A percentile compares a stretch with the other conserved stretches of the same genome.
These are phyloP conservation scores for Moricandia arvensis DNA, from an alignment of 345 rosid species.

Conservation along the genomic window DNA sequence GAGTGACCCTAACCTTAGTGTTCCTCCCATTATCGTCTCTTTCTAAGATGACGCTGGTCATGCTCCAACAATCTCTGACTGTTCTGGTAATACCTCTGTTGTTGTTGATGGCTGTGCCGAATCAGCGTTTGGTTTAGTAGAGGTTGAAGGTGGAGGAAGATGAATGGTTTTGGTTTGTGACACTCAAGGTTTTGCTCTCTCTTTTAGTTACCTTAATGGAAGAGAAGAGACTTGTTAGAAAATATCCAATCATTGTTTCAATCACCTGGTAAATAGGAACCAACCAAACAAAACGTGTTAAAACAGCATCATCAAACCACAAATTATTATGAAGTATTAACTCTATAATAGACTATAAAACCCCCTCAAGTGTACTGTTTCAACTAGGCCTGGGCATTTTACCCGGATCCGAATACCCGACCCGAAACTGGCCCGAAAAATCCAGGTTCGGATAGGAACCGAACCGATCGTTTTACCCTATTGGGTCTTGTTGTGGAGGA, in stretches of 20 bases:
- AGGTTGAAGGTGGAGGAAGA: conserved; percentile 23
- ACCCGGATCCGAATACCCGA: no score
- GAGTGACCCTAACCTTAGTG: conserved; percentile 45
- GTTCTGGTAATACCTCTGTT: conserved; percentile 42
- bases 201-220: neutral
- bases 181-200: conserved; percentile 19
- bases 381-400: no score
- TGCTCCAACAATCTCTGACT: conserved; percentile 47
- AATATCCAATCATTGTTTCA: conserved; percentile 51
- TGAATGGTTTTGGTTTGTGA: conserved; percentile 23
- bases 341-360: neutral
- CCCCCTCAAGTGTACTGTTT: neutral
- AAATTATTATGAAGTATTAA: neutral
- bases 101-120: conserved; percentile 24
- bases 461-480: no score
- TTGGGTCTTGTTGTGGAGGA: no score
- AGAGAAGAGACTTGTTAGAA: conserved; percentile 46
- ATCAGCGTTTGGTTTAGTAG: conserved; percentile 23
- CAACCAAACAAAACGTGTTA: neutral
- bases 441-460: no score
- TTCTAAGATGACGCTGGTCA: conserved; percentile 44
- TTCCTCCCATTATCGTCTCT: conserved; percentile 59
- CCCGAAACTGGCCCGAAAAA: no score
- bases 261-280: conserved; percentile 20
- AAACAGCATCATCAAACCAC: conserved; percentile 13